phyloP scores from a whole-genome alignment of 805 yeast genomes.

The Komagataella kurtzmanii region DNA sequence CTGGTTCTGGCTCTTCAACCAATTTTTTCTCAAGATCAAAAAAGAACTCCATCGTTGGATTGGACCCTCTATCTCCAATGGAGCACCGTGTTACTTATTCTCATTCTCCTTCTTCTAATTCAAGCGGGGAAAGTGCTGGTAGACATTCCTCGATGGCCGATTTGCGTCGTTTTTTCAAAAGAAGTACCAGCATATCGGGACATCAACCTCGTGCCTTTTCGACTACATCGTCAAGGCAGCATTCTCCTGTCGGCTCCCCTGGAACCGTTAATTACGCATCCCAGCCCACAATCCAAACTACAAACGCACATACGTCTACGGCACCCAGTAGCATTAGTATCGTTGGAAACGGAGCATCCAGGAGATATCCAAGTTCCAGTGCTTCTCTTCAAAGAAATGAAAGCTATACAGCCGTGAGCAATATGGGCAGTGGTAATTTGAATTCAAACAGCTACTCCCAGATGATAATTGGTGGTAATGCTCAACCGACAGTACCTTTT shows the following conservation, averaged over 20 bases:
- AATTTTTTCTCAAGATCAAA: slow-evolving; percentile 35
- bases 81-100: slow-evolving; percentile 8
- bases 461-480: slow-evolving; percentile 21
- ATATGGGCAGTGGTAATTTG: slow-evolving; percentile 2
- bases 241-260: background rate
- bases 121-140: slow-evolving; percentile 12
- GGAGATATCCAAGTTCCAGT: background rate
- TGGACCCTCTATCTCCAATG: slow-evolving; percentile 13
- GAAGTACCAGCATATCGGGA: background rate
- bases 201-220: background rate
- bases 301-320: background rate
- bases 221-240: background rate
- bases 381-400: background rate
- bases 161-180: slow-evolving; percentile 56
- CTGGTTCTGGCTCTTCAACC: slow-evolving; percentile 18
- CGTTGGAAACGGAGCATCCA: background rate
- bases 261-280: background rate
- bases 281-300: slow-evolving; percentile 4
- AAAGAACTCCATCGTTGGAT: slow-evolving; percentile 21
- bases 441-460: slow-evolving; percentile 2
- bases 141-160: slow-evolving; percentile 75
- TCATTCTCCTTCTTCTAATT: slow-evolving; percentile 3
- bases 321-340: background rate
- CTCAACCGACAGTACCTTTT: slow-evolving; percentile 39
- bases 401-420: slow-evolving; percentile 4